Base-by-base conservation (phyloP, 1,139 yeast genomes). In the Kodamaea suecica region DNA sequence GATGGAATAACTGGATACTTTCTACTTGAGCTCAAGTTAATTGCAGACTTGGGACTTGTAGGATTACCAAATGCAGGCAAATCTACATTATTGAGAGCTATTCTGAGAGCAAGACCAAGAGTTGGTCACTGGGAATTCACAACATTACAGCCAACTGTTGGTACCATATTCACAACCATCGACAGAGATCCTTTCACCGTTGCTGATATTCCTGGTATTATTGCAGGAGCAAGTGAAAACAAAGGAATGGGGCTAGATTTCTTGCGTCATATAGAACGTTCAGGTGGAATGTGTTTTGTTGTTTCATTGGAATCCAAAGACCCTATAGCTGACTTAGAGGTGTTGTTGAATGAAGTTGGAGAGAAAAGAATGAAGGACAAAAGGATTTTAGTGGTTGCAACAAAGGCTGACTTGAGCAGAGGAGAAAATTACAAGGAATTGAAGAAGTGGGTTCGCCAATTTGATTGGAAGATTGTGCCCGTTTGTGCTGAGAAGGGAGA, bases 51-150 rank as follows among this genome's bases (percentile, higher is more conserved):
- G 41, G 98, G 97, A 0, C 66, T 92, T 8, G 96, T 92, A 15
- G 98, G 98, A 0, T 66, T 92, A 17, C 98, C 98, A 1, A 92
- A 92, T 57, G 97, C 97, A 4, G 98, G 98, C 1, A 92, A 92
- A 55, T 86, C 95, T 2, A 87, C 97, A 0, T 66, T 92, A 21
- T 61, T 92, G 32, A 66, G 95, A 37, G 90, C 95, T n/a, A 87
- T 92, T 14, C 86, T 96, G 0, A 75, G 78, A 39, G 97, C 98
- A 0, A 71, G 82, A 39, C 97, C 98, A 1, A 67, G 88, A 40
- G 87, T 92, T 9, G 98, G 97, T 0, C 95, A 88, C 57, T 92
- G 97, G 97, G 95, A 85, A 53, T 92, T 92, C 54, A 92, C 98
- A 1, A 92, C 98, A 1, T 63, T 92, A 38, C 87, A 81, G 45